Conservation (phyloP, 2,329 filamentous ascomycete genomes). For the Pleomassaria siparia region DNA sequence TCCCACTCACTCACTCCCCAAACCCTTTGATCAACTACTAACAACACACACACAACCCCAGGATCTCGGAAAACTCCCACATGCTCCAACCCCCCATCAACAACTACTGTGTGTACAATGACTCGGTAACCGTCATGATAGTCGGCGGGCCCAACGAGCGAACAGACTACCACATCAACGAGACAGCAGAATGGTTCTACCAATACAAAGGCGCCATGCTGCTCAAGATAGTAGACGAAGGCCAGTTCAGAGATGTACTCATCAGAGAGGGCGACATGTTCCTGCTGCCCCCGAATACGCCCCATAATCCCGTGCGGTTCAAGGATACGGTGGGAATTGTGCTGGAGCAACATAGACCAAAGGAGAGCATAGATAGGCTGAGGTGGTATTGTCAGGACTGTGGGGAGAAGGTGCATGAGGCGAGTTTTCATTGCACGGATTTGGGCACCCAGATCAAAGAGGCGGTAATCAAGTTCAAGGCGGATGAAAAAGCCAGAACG, state of each 20-base stretch:
- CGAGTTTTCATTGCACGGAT: constrained; percentile 83
- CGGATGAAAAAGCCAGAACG: constrained; percentile 67
- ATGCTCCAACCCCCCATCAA: constrained; percentile 92
- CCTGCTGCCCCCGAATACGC: constrained; percentile 88
- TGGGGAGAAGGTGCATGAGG: constrained; percentile 76
- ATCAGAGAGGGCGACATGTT: constrained; percentile 95
- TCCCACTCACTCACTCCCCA: not conserved
- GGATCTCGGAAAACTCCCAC: constrained; percentile 89
- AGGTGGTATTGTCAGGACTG: constrained; percentile 87
- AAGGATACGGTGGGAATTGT: constrained; percentile 92
- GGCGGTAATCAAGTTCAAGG: constrained; percentile 80
- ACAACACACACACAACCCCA: constrained; percentile 47
- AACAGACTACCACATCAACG: constrained; percentile 98
- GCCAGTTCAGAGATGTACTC: constrained; percentile 76
- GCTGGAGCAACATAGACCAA: constrained; percentile 79
- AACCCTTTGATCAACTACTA: not conserved
- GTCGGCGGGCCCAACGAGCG: constrained; percentile 94
- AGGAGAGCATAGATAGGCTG: constrained; percentile 72
- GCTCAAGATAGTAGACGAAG: constrained; percentile 80
- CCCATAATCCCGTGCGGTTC: constrained; percentile 93
- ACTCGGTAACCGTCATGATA: constrained; percentile 83
- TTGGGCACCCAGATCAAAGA: constrained; percentile 93
- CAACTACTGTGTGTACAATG: constrained; percentile 95
- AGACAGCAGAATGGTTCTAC: constrained; percentile 97
- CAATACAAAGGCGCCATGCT: constrained; percentile 93